phyloP scores from a whole-genome alignment of 805 yeast genomes.

The Kodamaea fukazawae region DNA sequence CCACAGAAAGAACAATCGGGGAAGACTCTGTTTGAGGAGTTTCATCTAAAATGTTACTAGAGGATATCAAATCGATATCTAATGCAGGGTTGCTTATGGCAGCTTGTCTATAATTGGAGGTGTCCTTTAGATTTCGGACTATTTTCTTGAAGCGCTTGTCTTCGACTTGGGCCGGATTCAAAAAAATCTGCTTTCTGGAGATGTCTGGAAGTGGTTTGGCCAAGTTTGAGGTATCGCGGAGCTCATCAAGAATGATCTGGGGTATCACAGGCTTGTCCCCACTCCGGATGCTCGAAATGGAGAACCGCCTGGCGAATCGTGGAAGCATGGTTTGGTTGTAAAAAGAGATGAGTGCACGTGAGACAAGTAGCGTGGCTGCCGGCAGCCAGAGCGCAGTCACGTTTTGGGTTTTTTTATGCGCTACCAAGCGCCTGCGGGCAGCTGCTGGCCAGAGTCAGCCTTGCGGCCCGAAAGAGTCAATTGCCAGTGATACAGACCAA shows the following conservation, averaged over 20 bases:
- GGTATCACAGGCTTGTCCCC: conserved; percentile 17
- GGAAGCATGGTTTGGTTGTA: too few relatives aligned
- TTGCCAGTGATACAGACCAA: too few relatives aligned
- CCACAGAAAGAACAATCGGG: conserved; percentile 8
- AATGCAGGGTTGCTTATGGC: conserved; percentile 8
- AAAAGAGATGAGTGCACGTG: too few relatives aligned
- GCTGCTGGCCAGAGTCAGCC: too few relatives aligned
- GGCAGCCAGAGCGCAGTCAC: too few relatives aligned
- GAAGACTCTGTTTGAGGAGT: not conserved
- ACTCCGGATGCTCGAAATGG: conserved; percentile 1
- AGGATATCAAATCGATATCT: conserved; percentile 8
- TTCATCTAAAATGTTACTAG: too few relatives aligned
- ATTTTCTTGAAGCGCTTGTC: conserved; percentile 17
- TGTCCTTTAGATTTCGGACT: conserved; percentile 12
- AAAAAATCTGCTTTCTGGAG: conserved; percentile 13
- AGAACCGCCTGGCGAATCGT: not conserved
- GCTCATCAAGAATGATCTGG: conserved; percentile 12
- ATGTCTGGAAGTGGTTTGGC: conserved; percentile 6
- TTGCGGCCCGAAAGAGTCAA: too few relatives aligned
- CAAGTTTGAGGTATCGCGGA: conserved; percentile 12
- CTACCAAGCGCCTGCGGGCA: too few relatives aligned
- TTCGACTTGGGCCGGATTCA: conserved; percentile 17
- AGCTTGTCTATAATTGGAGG: conserved; percentile 6
- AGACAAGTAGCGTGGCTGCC: too few relatives aligned
- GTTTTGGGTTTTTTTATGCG: too few relatives aligned